Conservation (phyloP, 257 asterid species). For the Jacaranda copaia region DNA sequence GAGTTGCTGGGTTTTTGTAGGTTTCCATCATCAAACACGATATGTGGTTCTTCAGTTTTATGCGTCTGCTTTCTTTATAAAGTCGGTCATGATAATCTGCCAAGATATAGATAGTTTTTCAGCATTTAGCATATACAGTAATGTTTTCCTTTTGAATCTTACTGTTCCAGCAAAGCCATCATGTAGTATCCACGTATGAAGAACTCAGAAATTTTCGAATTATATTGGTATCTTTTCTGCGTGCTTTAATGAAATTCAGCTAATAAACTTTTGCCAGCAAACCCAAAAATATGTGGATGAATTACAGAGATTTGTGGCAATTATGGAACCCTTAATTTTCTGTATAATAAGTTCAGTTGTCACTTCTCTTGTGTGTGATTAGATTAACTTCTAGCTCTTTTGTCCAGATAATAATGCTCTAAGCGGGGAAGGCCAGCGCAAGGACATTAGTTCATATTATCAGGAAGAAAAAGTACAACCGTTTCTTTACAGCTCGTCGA, state of each 20-base stretch:
- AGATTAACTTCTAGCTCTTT: slow-evolving; percentile 1
- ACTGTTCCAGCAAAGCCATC: no score
- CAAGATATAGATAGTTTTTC: neutral
- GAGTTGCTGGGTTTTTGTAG: neutral
- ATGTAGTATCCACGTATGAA: no score
- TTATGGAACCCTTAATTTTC: neutral
- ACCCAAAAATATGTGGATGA: neutral
- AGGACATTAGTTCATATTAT: slow-evolving; percentile 49
- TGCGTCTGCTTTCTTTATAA: slow-evolving; percentile 1
- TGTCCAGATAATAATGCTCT: slow-evolving; percentile 40
- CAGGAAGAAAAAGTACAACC: slow-evolving; percentile 66
- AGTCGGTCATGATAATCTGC: neutral
- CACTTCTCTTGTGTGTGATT: neutral
- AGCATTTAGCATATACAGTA: slow-evolving; percentile 14
- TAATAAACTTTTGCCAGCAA: neutral
- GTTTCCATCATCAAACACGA: neutral
- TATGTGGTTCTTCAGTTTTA: neutral
- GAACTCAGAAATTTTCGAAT: no score
- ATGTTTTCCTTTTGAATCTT: no score
- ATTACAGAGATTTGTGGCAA: neutral
- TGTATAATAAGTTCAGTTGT: neutral
- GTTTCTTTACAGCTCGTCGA: slow-evolving; percentile 77
- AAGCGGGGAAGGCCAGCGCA: slow-evolving; percentile 47
- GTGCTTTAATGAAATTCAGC: neutral
- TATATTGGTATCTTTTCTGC: neutral